These are phyloP conservation scores for Periconia sp. DNA, from an alignment of 2,329 filamentous ascomycete species.

Conservation along the genomic window DNA sequence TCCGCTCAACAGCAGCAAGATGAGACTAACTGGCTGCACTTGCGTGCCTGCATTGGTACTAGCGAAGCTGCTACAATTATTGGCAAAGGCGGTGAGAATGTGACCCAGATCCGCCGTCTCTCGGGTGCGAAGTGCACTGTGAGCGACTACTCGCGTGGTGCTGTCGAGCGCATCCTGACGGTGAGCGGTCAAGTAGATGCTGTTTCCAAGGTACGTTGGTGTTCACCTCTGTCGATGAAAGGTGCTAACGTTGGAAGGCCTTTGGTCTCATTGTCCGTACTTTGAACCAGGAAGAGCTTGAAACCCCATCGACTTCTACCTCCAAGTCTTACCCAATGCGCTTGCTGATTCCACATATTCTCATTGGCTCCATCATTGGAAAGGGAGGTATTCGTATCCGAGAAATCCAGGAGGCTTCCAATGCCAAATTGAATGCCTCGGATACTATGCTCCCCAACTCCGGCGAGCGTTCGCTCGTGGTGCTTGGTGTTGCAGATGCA, in stretches of 20 bases:
- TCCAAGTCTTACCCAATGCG: conserved; percentile 98
- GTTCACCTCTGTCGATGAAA: conserved; percentile 16
- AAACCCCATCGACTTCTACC: conserved; percentile 82
- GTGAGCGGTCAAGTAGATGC: conserved; percentile 96
- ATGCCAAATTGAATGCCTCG: conserved; percentile 92
- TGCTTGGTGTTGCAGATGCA: conserved; percentile 95
- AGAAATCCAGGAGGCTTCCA: conserved; percentile 97
- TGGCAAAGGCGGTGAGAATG: conserved; percentile 97
- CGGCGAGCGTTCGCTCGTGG: conserved; percentile 94
- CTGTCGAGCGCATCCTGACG: conserved; percentile 95
- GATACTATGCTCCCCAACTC: conserved; percentile 93
- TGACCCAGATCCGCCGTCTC: conserved; percentile 91
- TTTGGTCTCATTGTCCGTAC: conserved; percentile 98
- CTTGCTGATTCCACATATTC: conserved; percentile 90
- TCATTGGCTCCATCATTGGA: conserved; percentile 98
- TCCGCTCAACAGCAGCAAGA: conserved; percentile 65
- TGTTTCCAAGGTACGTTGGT: conserved; percentile 77
- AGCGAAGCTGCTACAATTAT: conserved; percentile 97
- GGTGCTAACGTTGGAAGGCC: conserved; percentile 58
- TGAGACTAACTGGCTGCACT: conserved; percentile 94
- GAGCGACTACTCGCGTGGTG: conserved; percentile 95
- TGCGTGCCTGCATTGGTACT: conserved; percentile 95
- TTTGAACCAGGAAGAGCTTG: conserved; percentile 92
- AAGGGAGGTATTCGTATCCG: conserved; percentile 95
- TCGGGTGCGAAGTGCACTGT: conserved; percentile 98